These are phyloP conservation scores for Artemisia annua DNA, from an alignment of 129 eudicot genomes.

Conservation along the genomic window DNA sequence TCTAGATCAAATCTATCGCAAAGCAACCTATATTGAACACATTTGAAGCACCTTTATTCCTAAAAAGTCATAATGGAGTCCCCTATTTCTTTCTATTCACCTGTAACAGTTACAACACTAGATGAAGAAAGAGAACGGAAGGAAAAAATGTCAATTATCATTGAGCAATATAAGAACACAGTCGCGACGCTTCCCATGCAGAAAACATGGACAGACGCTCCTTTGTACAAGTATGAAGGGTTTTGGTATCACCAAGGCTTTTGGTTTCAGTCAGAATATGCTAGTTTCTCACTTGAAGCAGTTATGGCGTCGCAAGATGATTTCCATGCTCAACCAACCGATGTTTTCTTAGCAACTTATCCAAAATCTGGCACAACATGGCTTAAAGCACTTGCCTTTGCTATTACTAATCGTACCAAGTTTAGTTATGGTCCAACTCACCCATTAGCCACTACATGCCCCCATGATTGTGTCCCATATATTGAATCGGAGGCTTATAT, in stretches of 20 bases:
- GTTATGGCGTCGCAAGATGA: conserved; percentile 28
- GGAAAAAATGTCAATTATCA: conserved; percentile 11
- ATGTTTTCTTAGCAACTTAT: conserved; percentile 29
- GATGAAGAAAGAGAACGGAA: conserved; percentile 21
- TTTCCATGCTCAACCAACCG: conserved; percentile 29
- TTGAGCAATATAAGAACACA: conserved; percentile 11
- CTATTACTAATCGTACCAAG: conserved; percentile 21
- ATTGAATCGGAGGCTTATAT: conserved; percentile 14
- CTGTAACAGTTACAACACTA: conserved; percentile 10
- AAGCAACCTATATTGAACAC: background rate
- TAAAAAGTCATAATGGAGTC: background rate
- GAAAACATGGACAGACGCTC: background rate
- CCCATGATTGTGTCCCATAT: conserved; percentile 42
- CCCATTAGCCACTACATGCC: conserved; percentile 28
- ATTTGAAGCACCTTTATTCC: background rate
- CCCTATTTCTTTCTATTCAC: conserved; percentile 18
- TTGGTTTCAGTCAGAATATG: conserved; percentile 4
- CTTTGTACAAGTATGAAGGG: conserved; percentile 22
- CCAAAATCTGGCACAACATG: conserved; percentile 48
- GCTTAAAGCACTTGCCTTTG: conserved; percentile 41
- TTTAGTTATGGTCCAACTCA: conserved; percentile 11
- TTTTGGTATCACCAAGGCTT: conserved; percentile 36
- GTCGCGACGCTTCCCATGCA: conserved; percentile 23
- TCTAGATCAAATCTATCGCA: no score
- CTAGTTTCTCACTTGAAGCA: conserved; percentile 21